phyloP scores from a whole-genome alignment of 805 yeast genomes.

The Zygoascus tannicola region DNA sequence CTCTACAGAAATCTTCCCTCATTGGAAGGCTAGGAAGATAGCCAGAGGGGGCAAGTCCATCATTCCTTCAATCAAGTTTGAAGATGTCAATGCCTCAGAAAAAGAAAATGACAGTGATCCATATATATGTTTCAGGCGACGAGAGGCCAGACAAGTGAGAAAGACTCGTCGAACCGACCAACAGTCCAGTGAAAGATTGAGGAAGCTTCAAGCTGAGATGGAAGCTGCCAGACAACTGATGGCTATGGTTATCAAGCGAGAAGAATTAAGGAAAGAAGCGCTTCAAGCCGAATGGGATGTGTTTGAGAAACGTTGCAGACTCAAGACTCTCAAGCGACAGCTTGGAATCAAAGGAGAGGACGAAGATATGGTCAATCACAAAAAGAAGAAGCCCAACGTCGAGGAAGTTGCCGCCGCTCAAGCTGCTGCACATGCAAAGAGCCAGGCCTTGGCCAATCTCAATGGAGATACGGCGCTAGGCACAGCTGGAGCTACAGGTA shows the following conservation, averaged over 20 bases:
- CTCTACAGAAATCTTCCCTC: conserved; percentile 63
- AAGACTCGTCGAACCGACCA: conserved; percentile 93
- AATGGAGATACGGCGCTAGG: not conserved
- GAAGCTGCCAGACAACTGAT: conserved; percentile 64
- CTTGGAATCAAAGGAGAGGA: conserved; percentile 77
- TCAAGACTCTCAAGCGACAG: conserved; percentile 65
- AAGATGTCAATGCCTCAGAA: conserved; percentile 55
- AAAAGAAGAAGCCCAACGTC: conserved; percentile 36
- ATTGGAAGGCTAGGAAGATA: conserved; percentile 73
- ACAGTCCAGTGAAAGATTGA: conserved; percentile 75
- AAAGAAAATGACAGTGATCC: conserved; percentile 86
- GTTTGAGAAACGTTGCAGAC: conserved; percentile 62
- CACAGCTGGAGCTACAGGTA: conserved; percentile 26
- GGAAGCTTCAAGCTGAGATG: conserved; percentile 65
- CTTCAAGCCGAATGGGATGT: conserved; percentile 55
- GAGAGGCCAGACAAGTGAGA: conserved; percentile 91
- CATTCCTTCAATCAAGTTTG: conserved; percentile 70
- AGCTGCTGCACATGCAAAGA: conserved; percentile 8
- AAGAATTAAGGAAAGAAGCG: conserved; percentile 50
- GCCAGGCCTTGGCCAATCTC: conserved; percentile 6
- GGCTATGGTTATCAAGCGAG: conserved; percentile 65
- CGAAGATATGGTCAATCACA: conserved; percentile 70
- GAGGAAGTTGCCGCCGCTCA: conserved; percentile 13
- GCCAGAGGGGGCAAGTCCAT: conserved; percentile 60
- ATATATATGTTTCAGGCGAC: conserved; percentile 87